A percentile compares a stretch with the other conserved stretches of the same genome.
Conservation (phyloP, 23 red algal species). For the Cyanidium caldarium region DNA sequence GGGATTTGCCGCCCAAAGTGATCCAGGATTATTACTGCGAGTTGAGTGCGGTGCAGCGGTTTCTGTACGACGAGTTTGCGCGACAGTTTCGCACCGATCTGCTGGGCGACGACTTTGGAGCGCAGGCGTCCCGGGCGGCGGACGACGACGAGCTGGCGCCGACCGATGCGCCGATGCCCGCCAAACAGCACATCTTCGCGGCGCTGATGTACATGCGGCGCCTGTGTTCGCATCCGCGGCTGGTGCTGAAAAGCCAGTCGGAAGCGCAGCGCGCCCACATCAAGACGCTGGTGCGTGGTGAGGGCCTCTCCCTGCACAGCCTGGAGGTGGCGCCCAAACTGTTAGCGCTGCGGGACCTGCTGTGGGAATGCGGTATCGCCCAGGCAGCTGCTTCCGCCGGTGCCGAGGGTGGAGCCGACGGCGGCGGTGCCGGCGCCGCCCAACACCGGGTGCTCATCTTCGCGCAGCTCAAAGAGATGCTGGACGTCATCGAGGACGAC, state of each 20-base stretch:
- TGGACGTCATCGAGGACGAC: constrained; percentile 76
- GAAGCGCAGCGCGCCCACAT: background rate
- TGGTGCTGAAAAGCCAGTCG: constrained; percentile 18
- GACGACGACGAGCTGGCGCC: background rate
- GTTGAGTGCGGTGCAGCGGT: constrained; percentile 53
- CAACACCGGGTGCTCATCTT: constrained; percentile 87
- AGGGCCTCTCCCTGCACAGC: constrained; percentile 30
- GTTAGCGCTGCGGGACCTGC: constrained; percentile 34
- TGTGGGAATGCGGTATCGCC: constrained; percentile 69
- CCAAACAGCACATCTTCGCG: constrained; percentile 24
- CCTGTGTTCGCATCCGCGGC: constrained; percentile 66
- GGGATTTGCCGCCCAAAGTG: constrained; percentile 88
- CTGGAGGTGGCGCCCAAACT: constrained; percentile 59
- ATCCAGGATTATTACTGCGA: constrained; percentile 87
- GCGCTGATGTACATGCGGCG: constrained; percentile 54
- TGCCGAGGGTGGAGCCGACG: background rate
- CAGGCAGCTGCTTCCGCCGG: background rate
- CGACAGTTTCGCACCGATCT: background rate
- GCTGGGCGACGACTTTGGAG: background rate
- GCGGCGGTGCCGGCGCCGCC: background rate
- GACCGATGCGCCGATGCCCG: background rate
- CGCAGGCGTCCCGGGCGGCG: background rate
- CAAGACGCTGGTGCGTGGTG: too few species aligned
- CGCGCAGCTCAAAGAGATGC: constrained; percentile 73
- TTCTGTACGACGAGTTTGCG: constrained; percentile 67